These are phyloP conservation scores for Colletotrichum noveboracense DNA, from an alignment of 2,329 filamentous ascomycete species.

Conservation along the genomic window DNA sequence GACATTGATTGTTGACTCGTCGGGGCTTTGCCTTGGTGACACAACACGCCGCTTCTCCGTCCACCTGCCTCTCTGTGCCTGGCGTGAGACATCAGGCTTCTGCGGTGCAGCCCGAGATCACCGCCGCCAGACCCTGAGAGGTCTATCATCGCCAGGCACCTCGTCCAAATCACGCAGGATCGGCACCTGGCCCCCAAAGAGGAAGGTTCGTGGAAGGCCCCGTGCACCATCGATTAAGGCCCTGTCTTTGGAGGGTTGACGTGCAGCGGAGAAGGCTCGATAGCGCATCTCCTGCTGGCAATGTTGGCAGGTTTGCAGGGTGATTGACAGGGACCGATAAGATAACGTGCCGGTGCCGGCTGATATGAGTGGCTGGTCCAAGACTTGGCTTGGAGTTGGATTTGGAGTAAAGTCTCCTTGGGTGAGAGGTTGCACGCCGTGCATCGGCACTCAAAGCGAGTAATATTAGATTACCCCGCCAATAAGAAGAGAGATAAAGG, in stretches of 20 bases:
- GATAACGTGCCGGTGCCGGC: slow-evolving; percentile 18
- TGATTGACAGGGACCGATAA: slow-evolving; percentile 19
- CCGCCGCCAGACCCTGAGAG: neutral
- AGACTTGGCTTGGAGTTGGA: neutral
- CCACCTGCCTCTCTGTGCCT: slow-evolving; percentile 12
- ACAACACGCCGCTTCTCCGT: neutral
- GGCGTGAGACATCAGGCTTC: slow-evolving; percentile 9
- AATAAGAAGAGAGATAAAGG: slow-evolving; percentile 13
- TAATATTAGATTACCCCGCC: slow-evolving; percentile 8
- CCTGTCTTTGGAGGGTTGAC: slow-evolving; percentile 1
- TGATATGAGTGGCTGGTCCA: slow-evolving; percentile 14
- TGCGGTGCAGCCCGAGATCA: neutral
- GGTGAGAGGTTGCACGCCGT: neutral
- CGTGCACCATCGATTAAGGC: neutral
- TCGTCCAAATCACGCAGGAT: slow-evolving; percentile 1
- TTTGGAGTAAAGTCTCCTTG: neutral
- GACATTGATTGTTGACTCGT: neutral
- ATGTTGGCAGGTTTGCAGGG: neutral
- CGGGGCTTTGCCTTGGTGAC: neutral
- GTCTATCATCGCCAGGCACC: neutral
- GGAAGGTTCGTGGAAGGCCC: slow-evolving; percentile 13
- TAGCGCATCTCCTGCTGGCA: neutral
- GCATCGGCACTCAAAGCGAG: slow-evolving; percentile 7
- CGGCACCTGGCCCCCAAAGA: slow-evolving; percentile 13
- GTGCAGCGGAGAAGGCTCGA: slow-evolving; percentile 15